Evolutionary conservation across 1,284 basidiomycete species (phyloP), one percentile per base, ranked within the genome.

Genomic region (Ustilago bromivora): DNA sequence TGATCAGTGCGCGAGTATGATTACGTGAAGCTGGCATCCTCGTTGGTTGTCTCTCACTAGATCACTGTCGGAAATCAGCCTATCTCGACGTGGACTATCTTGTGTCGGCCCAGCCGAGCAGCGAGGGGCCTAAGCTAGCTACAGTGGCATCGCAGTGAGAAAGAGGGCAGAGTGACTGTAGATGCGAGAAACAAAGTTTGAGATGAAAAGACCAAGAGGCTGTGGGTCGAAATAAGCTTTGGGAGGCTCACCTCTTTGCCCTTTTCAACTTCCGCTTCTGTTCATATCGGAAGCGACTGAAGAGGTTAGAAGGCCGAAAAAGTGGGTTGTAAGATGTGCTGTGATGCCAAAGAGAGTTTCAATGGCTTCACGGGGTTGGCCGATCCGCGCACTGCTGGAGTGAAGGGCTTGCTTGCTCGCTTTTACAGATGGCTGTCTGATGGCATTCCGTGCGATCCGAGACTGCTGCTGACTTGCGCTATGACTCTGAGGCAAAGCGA

Each of bases 161-260:
- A 32, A 5, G 49, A 13, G 28, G 49, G 23, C 28, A 31, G 31
- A 51, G 49, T 40, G 38, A 17, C 38, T 17, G 38, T 13, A 28
- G 28, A 6, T 13, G 49, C 49, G 49, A 51, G 49, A 51, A 51
- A 51, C 31, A 51, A 51, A 28, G 49, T 51, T 51, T 32, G 13
- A 51, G 10, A 51, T 51, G 49, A 51, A 32, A 10, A 11, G 11
- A 40, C 38, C 10, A 17, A 10, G 49, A 32, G 28, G 13, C 3
- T 51, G 49, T 46, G 49, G 49, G 49, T 31, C 2, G 49, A 32
- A 31, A 51, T 28, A 51, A 32, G 49, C 11, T 51, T 51, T 51
- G 49, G 31, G 28, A 32, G 28, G 19, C 46, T 23, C 46, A 49
- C 4, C 28, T 49, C 23, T 49, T 31, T 5, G 49, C 12, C 31